These are phyloP conservation scores for Pyrus bretschneideri DNA, from an alignment of 306 rosid genomes.

Conservation along the genomic window DNA sequence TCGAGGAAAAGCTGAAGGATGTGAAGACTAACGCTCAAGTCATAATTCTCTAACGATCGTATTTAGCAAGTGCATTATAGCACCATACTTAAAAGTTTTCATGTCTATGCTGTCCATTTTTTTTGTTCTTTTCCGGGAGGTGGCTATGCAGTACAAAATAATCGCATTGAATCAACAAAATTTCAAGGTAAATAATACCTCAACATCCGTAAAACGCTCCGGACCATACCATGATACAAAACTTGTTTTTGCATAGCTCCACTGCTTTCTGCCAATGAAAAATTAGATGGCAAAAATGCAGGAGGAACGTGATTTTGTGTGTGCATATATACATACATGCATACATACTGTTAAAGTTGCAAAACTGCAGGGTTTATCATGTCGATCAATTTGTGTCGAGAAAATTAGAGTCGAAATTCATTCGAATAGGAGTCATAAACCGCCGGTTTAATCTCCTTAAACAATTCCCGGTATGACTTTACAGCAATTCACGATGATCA, in stretches of 20 bases:
- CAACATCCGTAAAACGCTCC: background rate
- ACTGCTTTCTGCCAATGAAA: slow-evolving; percentile 39
- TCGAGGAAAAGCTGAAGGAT: too few species aligned
- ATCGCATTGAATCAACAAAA: background rate
- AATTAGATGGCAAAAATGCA: slow-evolving; percentile 13
- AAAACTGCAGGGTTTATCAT: slow-evolving; percentile 1
- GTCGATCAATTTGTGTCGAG: background rate
- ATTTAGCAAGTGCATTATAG: background rate
- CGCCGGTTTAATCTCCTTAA: background rate
- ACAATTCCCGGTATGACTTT: background rate
- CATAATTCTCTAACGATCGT: background rate
- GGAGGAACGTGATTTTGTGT: background rate
- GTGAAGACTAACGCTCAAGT: background rate
- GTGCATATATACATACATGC: background rate
- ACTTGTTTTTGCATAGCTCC: slow-evolving; percentile 14
- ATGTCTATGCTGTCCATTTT: too few species aligned
- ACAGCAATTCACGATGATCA: slow-evolving; percentile 2
- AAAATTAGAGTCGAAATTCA: background rate
- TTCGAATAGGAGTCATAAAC: background rate
- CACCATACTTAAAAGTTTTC: too few species aligned
- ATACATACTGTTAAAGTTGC: background rate
- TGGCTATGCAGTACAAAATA: background rate
- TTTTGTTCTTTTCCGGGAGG: too few species aligned
- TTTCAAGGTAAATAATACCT: background rate
- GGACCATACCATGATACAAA: slow-evolving; percentile 25